These are phyloP conservation scores for Phytophthora quininea DNA, from an alignment of 352 stramenopile species.

Conservation along the genomic window DNA sequence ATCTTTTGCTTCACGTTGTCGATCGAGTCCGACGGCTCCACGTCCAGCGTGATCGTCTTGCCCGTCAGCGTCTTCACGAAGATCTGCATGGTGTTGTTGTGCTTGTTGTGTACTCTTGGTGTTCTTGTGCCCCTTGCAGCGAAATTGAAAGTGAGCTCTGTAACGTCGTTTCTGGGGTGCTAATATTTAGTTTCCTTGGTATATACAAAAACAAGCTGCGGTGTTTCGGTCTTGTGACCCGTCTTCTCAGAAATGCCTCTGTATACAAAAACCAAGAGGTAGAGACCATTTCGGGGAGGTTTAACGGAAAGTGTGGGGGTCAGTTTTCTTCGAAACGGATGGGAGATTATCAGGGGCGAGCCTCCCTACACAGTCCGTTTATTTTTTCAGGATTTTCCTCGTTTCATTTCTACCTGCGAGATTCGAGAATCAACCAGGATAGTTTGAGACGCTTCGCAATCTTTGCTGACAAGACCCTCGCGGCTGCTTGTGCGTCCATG, in stretches of 20 bases:
- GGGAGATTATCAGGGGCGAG: constrained; percentile 12
- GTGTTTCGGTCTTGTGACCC: not conserved
- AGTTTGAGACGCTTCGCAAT: constrained; percentile 1
- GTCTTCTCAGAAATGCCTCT: constrained; percentile 12
- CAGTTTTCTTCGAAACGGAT: constrained; percentile 20
- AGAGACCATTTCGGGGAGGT: not conserved
- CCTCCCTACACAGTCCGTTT: constrained; percentile 1
- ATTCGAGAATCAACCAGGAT: constrained; percentile 3
- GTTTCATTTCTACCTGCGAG: constrained; percentile 1
- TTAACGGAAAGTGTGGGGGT: constrained; percentile 13
- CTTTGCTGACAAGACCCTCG: not conserved
- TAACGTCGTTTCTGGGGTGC: not conserved
- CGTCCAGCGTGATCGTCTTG: constrained; percentile 1
- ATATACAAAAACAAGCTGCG: constrained; percentile 8
- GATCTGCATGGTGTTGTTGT: constrained; percentile 19
- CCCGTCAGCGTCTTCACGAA: constrained; percentile 1
- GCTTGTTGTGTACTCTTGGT: not conserved
- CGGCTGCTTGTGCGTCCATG: not conserved
- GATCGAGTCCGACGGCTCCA: not conserved
- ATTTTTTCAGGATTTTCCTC: no score
- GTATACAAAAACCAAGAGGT: constrained; percentile 22
- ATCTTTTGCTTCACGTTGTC: not conserved
- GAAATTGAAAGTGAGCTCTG: constrained; percentile 28
- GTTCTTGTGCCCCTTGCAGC: constrained; percentile 14
- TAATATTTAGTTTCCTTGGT: not conserved